Evolutionary conservation across 306 rosid species (phyloP), one percentile per base, ranked within the genome.

Genomic region (Trichosanthes truncata): DNA sequence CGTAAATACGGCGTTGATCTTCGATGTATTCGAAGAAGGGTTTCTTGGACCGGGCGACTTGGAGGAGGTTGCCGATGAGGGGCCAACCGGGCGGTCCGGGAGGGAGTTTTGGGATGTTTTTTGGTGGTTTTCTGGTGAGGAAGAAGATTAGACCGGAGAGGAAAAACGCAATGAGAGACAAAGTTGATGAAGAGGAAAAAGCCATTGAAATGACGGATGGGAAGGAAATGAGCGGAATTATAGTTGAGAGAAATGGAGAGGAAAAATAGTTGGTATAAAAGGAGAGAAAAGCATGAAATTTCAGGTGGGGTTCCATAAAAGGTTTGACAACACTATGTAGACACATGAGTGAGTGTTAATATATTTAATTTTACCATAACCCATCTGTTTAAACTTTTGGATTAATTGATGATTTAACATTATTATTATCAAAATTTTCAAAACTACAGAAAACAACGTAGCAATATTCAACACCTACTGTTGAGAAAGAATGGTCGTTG

Each of bases 61-160:
- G 98, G 79, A 92, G 90, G 26, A 94, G 97, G 84, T 94, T 94
- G 1, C 98, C 98, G 4, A 92, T 97, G 21, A 94, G 40, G 5
- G 98, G 98, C 98, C 98, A 94, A 0, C 97, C 98, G 0, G 92
- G 95, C 13, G 98, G 98, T 0, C 97, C 95, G 1, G 97, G 97
- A 0, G 98, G 98, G 10, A 94, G 97, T 51, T 85, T 89, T 17
- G 45, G 81, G 25, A 23, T 60, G 36, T 56, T 87, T 35, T 87
- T 84, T 59, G 88, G 89, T 38, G 82, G 25, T 74, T 81, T 89
- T 0, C 68, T 84, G 33, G 85, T 84, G 53, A 91, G 62, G 26
- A 94, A 33, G 85, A 94, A 79, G 78, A 90, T 77, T 0, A 91
- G 67, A 77, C 65, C 61, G 1, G 98, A 83, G 7, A 94, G 2